phyloP scores from a whole-genome alignment of 2,329 filamentous ascomycete genomes.

The Penicillium sp. region DNA sequence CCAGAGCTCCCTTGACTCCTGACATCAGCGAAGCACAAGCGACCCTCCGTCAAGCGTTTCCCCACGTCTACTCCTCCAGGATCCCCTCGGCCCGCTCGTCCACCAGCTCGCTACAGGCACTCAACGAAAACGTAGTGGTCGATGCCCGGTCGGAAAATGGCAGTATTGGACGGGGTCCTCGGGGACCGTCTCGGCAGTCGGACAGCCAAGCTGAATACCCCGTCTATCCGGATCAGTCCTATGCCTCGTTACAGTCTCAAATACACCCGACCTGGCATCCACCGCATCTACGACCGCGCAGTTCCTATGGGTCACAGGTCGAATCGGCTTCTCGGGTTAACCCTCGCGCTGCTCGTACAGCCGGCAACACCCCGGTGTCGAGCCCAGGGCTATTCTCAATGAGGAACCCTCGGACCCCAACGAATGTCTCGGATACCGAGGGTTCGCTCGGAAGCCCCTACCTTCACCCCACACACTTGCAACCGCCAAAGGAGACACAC shows the following conservation, averaged over 20 bases:
- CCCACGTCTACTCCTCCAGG: constrained; percentile 33
- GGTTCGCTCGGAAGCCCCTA: constrained; percentile 52
- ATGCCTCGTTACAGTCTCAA: constrained; percentile 44
- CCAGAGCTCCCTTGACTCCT: constrained; percentile 24
- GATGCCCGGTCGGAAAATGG: constrained; percentile 34
- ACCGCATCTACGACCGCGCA: constrained; percentile 39
- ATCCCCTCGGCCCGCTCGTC: constrained; percentile 41
- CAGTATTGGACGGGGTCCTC: constrained; percentile 22
- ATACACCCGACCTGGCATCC: constrained; percentile 39
- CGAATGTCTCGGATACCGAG: constrained; percentile 36
- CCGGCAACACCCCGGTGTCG: constrained; percentile 45
- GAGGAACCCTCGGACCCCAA: constrained; percentile 30
- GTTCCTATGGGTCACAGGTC: constrained; percentile 42
- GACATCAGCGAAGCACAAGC: constrained; percentile 30
- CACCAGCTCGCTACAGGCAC: constrained; percentile 41
- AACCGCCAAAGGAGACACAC: constrained; percentile 77
- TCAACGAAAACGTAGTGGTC: constrained; percentile 36
- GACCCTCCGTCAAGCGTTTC: constrained; percentile 30
- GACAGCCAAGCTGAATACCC: constrained; percentile 35
- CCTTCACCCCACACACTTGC: constrained; percentile 65
- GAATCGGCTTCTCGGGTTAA: constrained; percentile 23
- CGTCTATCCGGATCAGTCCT: constrained; percentile 47
- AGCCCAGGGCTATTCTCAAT: constrained; percentile 45
- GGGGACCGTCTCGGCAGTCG: constrained; percentile 29
- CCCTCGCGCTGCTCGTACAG: constrained; percentile 36